These are phyloP conservation scores for Periconia macrospinosa DNA, from an alignment of 2,329 filamentous ascomycete genomes.

Conservation along the genomic window DNA sequence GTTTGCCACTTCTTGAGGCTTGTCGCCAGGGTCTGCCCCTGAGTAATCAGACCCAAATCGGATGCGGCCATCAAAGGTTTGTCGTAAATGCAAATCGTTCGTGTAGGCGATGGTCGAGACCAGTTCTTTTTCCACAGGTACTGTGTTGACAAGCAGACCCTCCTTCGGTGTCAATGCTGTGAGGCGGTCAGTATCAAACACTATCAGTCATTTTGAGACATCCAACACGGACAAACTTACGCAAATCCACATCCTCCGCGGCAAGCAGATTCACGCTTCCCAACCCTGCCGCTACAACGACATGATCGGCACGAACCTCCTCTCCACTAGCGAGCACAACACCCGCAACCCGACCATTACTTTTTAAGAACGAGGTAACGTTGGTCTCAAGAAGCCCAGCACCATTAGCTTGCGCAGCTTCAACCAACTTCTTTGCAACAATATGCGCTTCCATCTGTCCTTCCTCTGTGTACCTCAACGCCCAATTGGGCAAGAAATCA, in stretches of 20 bases:
- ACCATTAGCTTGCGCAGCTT: slow-evolving; percentile 1
- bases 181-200: not conserved
- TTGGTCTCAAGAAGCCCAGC: slow-evolving; percentile 4
- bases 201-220: not conserved
- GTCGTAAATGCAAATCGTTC: slow-evolving; percentile 3
- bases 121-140: not conserved
- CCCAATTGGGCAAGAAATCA: slow-evolving; percentile 3
- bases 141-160: slow-evolving; percentile 5
- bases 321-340: slow-evolving; percentile 3
- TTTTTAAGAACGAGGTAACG: slow-evolving; percentile 3
- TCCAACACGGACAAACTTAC: not conserved
- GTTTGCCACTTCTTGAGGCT: slow-evolving; percentile 6
- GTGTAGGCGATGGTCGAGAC: slow-evolving; percentile 2
- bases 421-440: slow-evolving; percentile 5
- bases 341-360: slow-evolving; percentile 3
- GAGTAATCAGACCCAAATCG: slow-evolving; percentile 4
- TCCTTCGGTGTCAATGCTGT: slow-evolving; percentile 5
- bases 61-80: slow-evolving; percentile 6
- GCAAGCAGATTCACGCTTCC: slow-evolving; percentile 7
- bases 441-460: slow-evolving; percentile 8
- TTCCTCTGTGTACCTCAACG: slow-evolving; percentile 5
- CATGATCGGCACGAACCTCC: slow-evolving; percentile 2
- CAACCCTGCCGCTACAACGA: slow-evolving; percentile 6
- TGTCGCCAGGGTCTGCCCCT: slow-evolving; percentile 1
- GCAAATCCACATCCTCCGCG: slow-evolving; percentile 1